Evolutionary conservation across 1,284 basidiomycete genomes (phyloP), one percentile per base, ranked within the genome.

Genomic region (Heterobasidion irregulare): DNA sequence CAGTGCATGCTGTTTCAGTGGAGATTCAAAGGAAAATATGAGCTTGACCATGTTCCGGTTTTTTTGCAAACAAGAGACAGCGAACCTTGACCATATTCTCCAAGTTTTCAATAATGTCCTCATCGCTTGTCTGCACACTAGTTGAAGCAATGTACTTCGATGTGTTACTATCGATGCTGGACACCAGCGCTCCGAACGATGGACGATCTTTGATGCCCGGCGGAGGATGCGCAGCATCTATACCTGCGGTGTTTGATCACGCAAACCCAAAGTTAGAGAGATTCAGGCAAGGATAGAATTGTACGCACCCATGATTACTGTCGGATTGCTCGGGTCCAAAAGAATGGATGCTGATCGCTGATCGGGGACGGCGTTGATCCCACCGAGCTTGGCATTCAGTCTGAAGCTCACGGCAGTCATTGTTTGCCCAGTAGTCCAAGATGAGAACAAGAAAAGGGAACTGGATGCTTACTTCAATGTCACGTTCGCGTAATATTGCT

Each of bases 351-450:
- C 79, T 0, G 82, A 83, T 15, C 75, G 72, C 0, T 82, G 74
- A 52, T 85, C 83, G 0, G 86, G 86, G 48, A 90, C 74, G 2
- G 78, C 79, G 64, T 91, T 92, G 63, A 89, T 84, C 0, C 89
- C 88, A 16, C 88, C 89, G 0, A 91, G 73, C 66, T 92, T 91
- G 18, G 87, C 87, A 62, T 91, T 91, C 61, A 92, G 76, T 65
- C 88, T 91, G 61, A 8, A 54, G 18, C 4, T n/a, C 12, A 12
- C 38, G 38, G 38, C n/a, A 41, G 38, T 10, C 12, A 41, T n/a
- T 41, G 12, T 12, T 12, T 12, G 38, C n/a, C 10, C 38, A 41
- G 38, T n/a, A 41, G 6, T 12, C 12, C 12, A 12, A n/a, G 8
- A 41, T 41, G 10, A 41, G n/a, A 41, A n/a, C 10, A 41, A 41